Percentiles rank a stretch among this genome's conserved stretches.
These are phyloP conservation scores for Naumovozyma dairenensis DNA, from an alignment of 805 yeast genomes.

Conservation along the genomic window DNA sequence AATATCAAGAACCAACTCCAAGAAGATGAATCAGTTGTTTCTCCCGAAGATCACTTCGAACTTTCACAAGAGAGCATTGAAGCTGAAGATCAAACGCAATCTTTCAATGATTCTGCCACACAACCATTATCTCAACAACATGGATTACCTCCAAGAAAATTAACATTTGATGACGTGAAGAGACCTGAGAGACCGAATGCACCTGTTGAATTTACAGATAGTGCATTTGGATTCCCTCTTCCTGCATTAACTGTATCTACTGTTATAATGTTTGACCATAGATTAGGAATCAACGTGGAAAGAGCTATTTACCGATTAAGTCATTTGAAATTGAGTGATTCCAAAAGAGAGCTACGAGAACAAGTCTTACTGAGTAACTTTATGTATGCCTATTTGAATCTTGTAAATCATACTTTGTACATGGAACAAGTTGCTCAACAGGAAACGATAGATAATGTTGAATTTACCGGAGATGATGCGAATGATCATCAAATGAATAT, in stretches of 20 bases:
- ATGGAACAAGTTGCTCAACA: slow-evolving; percentile 49
- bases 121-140: slow-evolving; percentile 1
- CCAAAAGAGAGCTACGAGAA: slow-evolving; percentile 81
- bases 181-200: slow-evolving; percentile 41
- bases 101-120: neutral
- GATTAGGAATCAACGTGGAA: slow-evolving; percentile 92
- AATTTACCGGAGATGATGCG: slow-evolving; percentile 1
- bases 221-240: slow-evolving; percentile 80
- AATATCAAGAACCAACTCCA: too few species aligned
- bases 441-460: slow-evolving; percentile 8
- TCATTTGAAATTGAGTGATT: slow-evolving; percentile 88
- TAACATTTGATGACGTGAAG: slow-evolving; percentile 29
- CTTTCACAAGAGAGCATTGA: too few species aligned
- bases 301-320: slow-evolving; percentile 89
- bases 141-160: slow-evolving; percentile 26
- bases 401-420: slow-evolving; percentile 85
- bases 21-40: too few species aligned
- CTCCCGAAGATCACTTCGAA: too few species aligned
- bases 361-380: slow-evolving; percentile 90
- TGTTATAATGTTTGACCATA: slow-evolving; percentile 66
- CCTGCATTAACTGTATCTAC: slow-evolving; percentile 75
- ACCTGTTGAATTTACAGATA: slow-evolving; percentile 54
- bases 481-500: neutral
- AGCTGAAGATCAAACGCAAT: neutral
- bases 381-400: slow-evolving; percentile 93